Base-by-base conservation (phyloP, 768 basidiomycete genomes). In the Mycena olivaceomarginata region DNA sequence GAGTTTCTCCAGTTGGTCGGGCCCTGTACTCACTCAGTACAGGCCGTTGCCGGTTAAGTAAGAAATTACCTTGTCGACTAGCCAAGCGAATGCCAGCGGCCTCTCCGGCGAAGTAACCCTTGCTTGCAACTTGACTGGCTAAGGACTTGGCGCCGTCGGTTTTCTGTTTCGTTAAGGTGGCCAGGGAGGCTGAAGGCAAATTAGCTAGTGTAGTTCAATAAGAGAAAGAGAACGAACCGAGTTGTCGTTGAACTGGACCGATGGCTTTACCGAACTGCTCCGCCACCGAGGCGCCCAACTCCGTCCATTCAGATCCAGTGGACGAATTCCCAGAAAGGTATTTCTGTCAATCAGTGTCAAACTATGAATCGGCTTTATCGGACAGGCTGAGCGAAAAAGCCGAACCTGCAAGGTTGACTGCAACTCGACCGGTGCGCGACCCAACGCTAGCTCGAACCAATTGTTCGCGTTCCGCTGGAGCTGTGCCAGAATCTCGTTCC, bases 231-330 rank as follows among this genome's bases (percentile, higher is more conserved):
- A 45, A 60, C 93, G 63, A 80, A 98, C 97, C 90, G 41, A 95
- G 86, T 79, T 95, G 94, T 43, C 95, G 89, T 77, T 96, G 93
- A 59, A 93, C 91, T 5, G 94, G 92, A 1, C 96, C 94, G 74
- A 97, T 93, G 2, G 93, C 91, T 82, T 94, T 96, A 5, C 94
- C 96, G 84, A 94, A 97, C 56, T 94, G 92, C 82, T 98, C 90
- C 7, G 98, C 98, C 48, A 98, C 86, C 18, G 97, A 96, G 18
- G 97, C 96, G 4, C 98, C 98, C 66, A 99, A 90, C 85, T 99
- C 98, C 10, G 96, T 93, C 40, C 93, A 90, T 67, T 95, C 94
- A 4, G 93, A 87, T n/a, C 93, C 89, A 13, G 93, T 89, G 7
- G 92, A 86, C 0, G 94, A 92, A 80, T 94, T 94, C 39, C 94